Conservation (phyloP, 2,329 filamentous ascomycete species). For the Diaporthe capsici region DNA sequence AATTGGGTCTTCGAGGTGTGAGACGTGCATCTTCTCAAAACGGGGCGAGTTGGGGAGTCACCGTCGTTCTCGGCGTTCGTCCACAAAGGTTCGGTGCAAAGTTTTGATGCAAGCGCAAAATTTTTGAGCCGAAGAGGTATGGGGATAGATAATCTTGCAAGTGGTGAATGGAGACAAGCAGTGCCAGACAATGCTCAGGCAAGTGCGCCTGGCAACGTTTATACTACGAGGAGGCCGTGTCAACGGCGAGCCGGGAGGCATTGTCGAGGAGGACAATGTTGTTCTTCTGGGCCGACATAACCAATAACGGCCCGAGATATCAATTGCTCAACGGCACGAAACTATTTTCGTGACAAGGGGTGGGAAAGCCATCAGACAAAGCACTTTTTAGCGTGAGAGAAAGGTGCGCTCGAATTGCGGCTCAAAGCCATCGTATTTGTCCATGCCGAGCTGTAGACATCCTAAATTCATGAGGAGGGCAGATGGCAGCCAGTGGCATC, state of each 20-base stretch:
- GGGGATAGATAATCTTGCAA: not conserved
- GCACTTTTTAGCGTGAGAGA: not conserved
- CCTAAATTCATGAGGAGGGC: not conserved
- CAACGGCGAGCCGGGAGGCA: not conserved
- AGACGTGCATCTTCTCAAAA: not conserved
- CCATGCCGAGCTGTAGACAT: not conserved
- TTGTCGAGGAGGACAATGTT: not conserved
- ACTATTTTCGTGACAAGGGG: not conserved
- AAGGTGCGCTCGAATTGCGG: not conserved
- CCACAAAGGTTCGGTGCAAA: not conserved
- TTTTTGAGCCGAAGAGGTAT: not conserved
- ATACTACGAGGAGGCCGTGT: not conserved
- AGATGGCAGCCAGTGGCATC: not conserved
- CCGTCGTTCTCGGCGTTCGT: not conserved
- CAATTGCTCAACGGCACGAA: not conserved
- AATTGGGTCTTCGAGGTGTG: too few relatives aligned
- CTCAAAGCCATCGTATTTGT: conserved; percentile 1
- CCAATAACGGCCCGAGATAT: not conserved
- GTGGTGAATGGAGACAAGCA: not conserved
- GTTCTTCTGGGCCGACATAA: not conserved
- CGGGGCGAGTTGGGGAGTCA: not conserved
- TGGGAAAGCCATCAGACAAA: not conserved
- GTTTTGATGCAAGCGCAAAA: not conserved
- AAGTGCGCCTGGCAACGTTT: not conserved
- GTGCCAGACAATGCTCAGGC: not conserved